A percentile compares a stretch with the other conserved stretches of the same genome.
These are phyloP conservation scores for Pseudonectria buxi DNA, from an alignment of 2,329 filamentous ascomycete species.

Conservation along the genomic window DNA sequence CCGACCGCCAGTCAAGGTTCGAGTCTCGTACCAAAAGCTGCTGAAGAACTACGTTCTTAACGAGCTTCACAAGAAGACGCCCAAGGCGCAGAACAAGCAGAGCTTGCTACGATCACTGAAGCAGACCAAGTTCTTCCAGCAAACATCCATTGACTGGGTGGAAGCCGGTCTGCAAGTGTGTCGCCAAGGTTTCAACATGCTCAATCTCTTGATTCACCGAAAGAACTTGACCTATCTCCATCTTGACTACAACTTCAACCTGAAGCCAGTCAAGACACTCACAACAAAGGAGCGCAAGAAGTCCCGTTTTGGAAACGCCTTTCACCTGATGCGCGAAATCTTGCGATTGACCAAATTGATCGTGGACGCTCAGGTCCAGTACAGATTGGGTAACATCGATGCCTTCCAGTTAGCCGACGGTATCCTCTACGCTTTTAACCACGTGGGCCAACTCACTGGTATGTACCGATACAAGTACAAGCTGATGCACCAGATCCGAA, in stretches of 20 bases:
- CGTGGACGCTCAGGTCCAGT: conserved; percentile 97
- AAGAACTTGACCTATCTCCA: conserved; percentile 98
- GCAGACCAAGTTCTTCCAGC: conserved; percentile 98
- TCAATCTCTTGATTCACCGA: conserved; percentile 93
- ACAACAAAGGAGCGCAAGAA: conserved; percentile 99
- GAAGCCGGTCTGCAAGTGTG: conserved; percentile 98
- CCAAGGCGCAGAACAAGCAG: conserved; percentile 93
- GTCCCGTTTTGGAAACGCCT: conserved; percentile 97
- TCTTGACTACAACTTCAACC: conserved; percentile 98
- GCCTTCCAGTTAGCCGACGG: conserved; percentile 97
- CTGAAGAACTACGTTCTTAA: conserved; percentile 95
- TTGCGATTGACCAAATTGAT: conserved; percentile 93
- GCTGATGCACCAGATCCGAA: conserved; percentile 98
- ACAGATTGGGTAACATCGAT: conserved; percentile 94
- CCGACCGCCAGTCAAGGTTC: conserved; percentile 85
- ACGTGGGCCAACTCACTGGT: conserved; percentile 93
- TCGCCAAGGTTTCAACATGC: conserved; percentile 97
- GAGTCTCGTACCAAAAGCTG: conserved; percentile 96
- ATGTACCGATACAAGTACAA: conserved; percentile 99
- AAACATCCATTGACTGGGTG: conserved; percentile 98
- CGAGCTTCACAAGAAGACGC: conserved; percentile 90
- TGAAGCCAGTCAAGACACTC: conserved; percentile 97
- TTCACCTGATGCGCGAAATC: conserved; percentile 98
- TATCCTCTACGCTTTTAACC: conserved; percentile 99
- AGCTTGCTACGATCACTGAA: conserved; percentile 84